Base-by-base conservation (phyloP, 1,139 yeast species). In the Sugiyamaella sp. region DNA sequence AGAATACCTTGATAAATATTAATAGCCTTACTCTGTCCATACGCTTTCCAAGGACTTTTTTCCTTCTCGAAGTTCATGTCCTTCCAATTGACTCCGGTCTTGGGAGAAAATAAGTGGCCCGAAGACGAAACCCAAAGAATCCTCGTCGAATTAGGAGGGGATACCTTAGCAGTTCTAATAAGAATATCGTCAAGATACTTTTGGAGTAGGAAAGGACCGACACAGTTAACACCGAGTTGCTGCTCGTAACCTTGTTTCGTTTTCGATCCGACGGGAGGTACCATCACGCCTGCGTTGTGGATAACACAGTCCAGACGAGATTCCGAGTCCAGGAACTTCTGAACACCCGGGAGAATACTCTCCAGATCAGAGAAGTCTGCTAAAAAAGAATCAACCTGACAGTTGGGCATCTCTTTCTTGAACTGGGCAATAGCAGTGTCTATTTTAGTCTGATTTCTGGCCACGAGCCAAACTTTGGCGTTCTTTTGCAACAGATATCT, bases 181-280 rank as follows among this genome's bases (percentile, higher is more conserved):
- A 81, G 63, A 5, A 75, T 53, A 9, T 80, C 79, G 49, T 76
- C 78, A 12, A 81, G 66, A 44, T 73, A 69, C 53, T 74, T 72
- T 60, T 80, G 79, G 24, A 82, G 65, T 49, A 80, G 63, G 56
- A 75, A 80, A 24, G 81, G 80, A 1, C 81, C 86, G 50, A 81
- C 57, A 12, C 69, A 77, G 60, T 82, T 81, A 33, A 78, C 74
- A 5, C 83, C 84, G 51, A 79, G 69, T 62, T 78, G 80, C 40
- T 71, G 63, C 55, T 81, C 84, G 55, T 70, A 72, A 10, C 80
- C 81, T 63, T 79, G 82, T 17, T 60, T 64, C 2, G 82, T 74
- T n/a, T 61, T 59, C 1, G 73, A 62, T 3, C 73, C 74, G n/a
- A 57, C 58, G 9, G 74, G 73, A 2, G 78, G 77, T 5, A 65